Conservation (phyloP, 78 protist genomes). For the Protostelium mycophagum region DNA sequence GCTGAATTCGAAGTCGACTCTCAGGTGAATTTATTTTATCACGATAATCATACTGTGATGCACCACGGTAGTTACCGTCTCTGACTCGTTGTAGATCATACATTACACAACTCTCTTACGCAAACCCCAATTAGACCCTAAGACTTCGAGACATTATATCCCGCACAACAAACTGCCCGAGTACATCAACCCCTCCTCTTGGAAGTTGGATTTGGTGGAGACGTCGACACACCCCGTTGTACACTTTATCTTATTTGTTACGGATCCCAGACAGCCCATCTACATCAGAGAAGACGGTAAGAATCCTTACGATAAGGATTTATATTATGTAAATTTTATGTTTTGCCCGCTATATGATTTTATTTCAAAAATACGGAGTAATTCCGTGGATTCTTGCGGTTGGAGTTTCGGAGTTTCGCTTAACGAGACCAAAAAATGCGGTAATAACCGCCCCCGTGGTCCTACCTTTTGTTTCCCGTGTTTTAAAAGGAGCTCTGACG, state of each 20-base stretch:
- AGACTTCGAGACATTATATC: not conserved
- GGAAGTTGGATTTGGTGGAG: not conserved
- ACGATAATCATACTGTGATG: no score
- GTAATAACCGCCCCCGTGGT: no score
- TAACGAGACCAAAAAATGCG: no score
- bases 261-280: not conserved
- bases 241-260: not conserved
- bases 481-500: no score
- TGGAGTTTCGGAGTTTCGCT: no score
- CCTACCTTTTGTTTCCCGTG: no score
- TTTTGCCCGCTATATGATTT: no score
- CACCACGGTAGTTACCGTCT: no score
- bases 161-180: not conserved
- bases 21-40: not conserved
- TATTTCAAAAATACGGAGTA: not conserved
- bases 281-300: not conserved
- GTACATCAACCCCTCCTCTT: not conserved
- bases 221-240: not conserved
- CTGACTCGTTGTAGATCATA: not conserved
- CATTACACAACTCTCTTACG: not conserved
- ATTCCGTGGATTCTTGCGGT: no score
- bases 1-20: not conserved
- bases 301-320: no score
- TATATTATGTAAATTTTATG: no score
- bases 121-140: not conserved